Evolutionary conservation across 768 basidiomycete genomes (phyloP), one percentile per base, ranked within the genome.

Genomic region (Floccularia luteovirens): DNA sequence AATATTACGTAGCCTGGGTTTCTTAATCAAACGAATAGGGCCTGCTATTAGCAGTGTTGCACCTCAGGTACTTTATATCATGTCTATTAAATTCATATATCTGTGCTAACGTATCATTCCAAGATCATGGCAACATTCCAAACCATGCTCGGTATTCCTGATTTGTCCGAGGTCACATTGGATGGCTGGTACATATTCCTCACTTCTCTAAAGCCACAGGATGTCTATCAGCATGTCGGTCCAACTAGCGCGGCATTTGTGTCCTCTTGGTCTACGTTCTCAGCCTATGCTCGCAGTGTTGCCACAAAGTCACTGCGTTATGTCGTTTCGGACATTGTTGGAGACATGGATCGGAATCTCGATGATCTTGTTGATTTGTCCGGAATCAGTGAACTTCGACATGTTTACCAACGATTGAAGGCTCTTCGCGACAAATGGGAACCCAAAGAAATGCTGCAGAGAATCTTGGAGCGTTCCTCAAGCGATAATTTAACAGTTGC

Each of bases 101-200:
- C 49, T 48, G n/a, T 16, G 14, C 8, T 5, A 20, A 2, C 7
- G 38, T 13, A 13, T 40, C 3, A 3, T 28, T 31, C 27, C 32
- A 17, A 99, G 94, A 82, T 97, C 49, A 91, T 98, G 87, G 91
- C 94, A 0, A 91, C 86, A 13, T 74, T 99, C 27, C 94, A 98
- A 62, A 90, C 87, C 4, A 87, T 84, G 63, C 70, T 96, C n/a
- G 59, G 67, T 24, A 70, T 89, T 8, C 72, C 74, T 0, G 83
- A 84, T 44, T 69, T 99, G 5, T 75, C 87, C 0, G 77, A 85
- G 43, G 81, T 79, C 5, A 86, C 90, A 0, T 64, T 99, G 2
- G 65, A 75, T 23, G 85, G 79, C 27, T 98, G 92, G 91, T 59
- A 74, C 40, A 68, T 62, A 19, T 96, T 97, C 60, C 61, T 94